Conservation (phyloP, 2,329 filamentous ascomycete genomes). For the Talaromyces albobiverticillius region DNA sequence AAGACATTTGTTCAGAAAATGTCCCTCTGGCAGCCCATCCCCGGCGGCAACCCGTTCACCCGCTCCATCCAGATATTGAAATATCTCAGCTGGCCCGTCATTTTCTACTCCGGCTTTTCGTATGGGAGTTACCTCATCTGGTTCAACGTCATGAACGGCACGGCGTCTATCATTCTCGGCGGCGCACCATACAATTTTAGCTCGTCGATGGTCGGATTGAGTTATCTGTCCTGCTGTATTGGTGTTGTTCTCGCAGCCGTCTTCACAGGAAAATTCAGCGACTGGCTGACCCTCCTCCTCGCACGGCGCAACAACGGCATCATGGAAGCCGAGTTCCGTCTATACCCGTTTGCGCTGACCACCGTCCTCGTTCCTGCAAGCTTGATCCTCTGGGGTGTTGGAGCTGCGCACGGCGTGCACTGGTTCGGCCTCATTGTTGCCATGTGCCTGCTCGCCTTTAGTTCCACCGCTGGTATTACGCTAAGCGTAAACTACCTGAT, state of each 20-base stretch:
- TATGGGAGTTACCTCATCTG: constrained; percentile 39
- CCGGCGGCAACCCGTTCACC: constrained; percentile 33
- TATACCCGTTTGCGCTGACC: constrained; percentile 38
- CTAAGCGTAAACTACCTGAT: constrained; percentile 41
- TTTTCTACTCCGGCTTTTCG: constrained; percentile 39
- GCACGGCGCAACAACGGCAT: constrained; percentile 38
- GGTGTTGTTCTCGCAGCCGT: constrained; percentile 34
- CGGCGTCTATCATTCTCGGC: constrained; percentile 35
- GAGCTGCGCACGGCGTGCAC: constrained; percentile 35
- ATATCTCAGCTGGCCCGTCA: constrained; percentile 36
- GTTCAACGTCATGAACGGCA: constrained; percentile 42
- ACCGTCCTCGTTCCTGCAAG: constrained; percentile 34
- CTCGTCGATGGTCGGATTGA: constrained; percentile 38
- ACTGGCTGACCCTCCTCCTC: constrained; percentile 28
- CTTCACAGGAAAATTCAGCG: constrained; percentile 39
- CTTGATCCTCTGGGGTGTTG: constrained; percentile 40
- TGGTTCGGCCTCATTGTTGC: constrained; percentile 39
- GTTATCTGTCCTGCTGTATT: constrained; percentile 35
- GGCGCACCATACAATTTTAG: constrained; percentile 36
- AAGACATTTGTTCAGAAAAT: constrained; percentile 35
- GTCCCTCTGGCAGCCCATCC: constrained; percentile 26
- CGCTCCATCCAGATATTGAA: constrained; percentile 31
- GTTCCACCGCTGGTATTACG: constrained; percentile 35
- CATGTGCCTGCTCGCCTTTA: constrained; percentile 42
- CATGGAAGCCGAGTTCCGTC: constrained; percentile 41